A percentile compares a stretch with the other conserved stretches of the same genome.
These are phyloP conservation scores for Hypoxylon perforatum DNA, from an alignment of 495 filamentous ascomycete species.

Conservation along the genomic window DNA sequence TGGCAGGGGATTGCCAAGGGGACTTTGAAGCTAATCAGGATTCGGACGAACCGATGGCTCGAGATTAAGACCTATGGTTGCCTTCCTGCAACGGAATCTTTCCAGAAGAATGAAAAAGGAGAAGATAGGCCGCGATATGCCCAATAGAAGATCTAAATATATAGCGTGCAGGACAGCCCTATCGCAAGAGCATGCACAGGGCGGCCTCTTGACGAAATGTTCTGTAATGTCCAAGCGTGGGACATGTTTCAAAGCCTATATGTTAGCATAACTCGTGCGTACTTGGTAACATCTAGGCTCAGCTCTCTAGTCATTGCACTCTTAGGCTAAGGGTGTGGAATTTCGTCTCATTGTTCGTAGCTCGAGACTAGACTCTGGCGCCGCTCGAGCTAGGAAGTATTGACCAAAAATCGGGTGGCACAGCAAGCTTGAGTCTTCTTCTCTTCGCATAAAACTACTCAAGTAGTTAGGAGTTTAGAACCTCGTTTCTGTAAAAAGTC, in stretches of 20 bases:
- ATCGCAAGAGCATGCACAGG: conserved; percentile 1
- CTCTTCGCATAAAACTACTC: neutral
- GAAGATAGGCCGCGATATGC: neutral
- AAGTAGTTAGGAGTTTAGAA: neutral
- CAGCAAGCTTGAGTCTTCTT: too few species aligned
- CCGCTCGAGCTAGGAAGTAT: neutral
- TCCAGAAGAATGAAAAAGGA: conserved; percentile 33
- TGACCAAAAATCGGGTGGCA: neutral
- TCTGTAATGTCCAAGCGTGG: too few species aligned
- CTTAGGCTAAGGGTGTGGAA: too few species aligned
- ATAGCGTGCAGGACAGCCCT: conserved; percentile 4
- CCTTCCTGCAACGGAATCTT: conserved; percentile 35
- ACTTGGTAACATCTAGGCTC: too few species aligned
- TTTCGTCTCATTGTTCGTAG: too few species aligned
- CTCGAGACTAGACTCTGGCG: neutral
- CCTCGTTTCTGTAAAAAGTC: neutral
- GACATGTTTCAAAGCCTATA: neutral
- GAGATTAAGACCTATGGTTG: conserved; percentile 2
- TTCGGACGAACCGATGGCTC: conserved; percentile 15
- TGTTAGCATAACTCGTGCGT: too few species aligned
- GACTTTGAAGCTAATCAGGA: conserved; percentile 7
- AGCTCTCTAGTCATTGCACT: too few species aligned
- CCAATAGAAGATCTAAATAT: too few species aligned
- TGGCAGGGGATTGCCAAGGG: neutral
- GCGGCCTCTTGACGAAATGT: neutral